Base-by-base conservation (phyloP, 108 stramenopile species). In the Licmophora abbreviata region DNA sequence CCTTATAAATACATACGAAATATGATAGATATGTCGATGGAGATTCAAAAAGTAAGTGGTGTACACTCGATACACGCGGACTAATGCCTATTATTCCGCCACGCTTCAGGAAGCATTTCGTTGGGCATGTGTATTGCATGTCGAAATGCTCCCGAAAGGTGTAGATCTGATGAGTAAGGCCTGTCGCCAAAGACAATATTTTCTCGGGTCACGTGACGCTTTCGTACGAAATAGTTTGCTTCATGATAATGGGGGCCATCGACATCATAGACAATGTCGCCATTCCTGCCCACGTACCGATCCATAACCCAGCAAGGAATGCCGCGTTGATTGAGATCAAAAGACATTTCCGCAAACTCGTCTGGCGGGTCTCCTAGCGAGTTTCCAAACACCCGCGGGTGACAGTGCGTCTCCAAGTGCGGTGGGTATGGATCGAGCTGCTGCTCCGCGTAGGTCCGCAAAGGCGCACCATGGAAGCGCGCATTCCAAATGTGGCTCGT, bases 381-480 rank as follows among this genome's bases (percentile, higher is more conserved):
- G 17, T 44, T 21, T 44, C 8, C 8, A 15, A 18, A 7, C 12
- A 44, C 8, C 8, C 9, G 8, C 8, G 32, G 47, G 18, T 29
- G 34, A 49, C 77, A 79, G 29, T 67, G 50, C 1, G 64, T 64
- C 2, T 41, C 37, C 17, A 69, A 29, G 56, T 73, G 69, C 32
- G 26, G 15, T 7, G 77, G 77, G 44, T 79, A 79, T 15, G 72
- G 77, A 33, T 79, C 49, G n/a, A n/a, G n/a, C n/a, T n/a, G n/a
- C 4, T 44, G 43, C 22, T 44, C 43, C 15, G 20, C 51, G n/a
- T 17, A 18, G 33, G 29, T 52, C 33, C 11, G 30, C 17, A 33
- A 6, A 15, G 23, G 14, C 33, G 3, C n/a, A 12, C 26, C 32
- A 52, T 21, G 25, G 24, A 26, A 15, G 10, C 43, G 43, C 54